phyloP scores from a whole-genome alignment of 345 rosid species.

The Sisymbrium irio region DNA sequence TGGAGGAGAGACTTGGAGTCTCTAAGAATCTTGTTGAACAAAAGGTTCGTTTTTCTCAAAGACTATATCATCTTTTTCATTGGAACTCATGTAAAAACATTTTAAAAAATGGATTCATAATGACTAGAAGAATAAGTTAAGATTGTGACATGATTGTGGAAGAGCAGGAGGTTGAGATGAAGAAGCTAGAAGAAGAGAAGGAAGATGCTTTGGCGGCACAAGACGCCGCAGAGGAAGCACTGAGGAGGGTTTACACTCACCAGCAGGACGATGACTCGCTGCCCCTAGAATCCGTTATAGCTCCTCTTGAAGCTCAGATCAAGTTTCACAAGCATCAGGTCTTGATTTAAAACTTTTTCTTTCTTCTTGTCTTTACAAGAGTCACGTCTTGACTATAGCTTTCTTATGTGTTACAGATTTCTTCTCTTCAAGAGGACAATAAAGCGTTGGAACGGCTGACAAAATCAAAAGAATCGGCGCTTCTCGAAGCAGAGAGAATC shows the following conservation, averaged over 20 bases:
- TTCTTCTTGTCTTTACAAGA: slow-evolving; percentile 3
- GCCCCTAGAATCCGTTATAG: slow-evolving; percentile 65
- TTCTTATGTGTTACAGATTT: slow-evolving; percentile 43
- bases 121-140: neutral
- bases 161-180: slow-evolving; percentile 74
- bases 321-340: slow-evolving; percentile 80
- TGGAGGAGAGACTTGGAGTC: slow-evolving; percentile 51
- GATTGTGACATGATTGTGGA: neutral
- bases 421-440: slow-evolving; percentile 69
- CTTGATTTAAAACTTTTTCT: neutral
- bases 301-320: slow-evolving; percentile 85
- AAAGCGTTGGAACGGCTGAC: slow-evolving; percentile 89
- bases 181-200: slow-evolving; percentile 57
- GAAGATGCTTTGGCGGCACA: slow-evolving; percentile 90
- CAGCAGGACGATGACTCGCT: slow-evolving; percentile 64
- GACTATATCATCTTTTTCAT: neutral
- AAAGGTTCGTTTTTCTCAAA: slow-evolving; percentile 45
- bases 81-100: slow-evolving; percentile 5
- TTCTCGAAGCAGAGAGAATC: slow-evolving; percentile 90
- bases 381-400: neutral
- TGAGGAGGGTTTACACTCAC: slow-evolving; percentile 64
- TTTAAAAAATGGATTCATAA: neutral
- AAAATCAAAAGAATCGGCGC: slow-evolving; percentile 76
- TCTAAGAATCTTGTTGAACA: slow-evolving; percentile 56
- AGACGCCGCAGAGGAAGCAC: slow-evolving; percentile 82